Evolutionary conservation across 1,284 basidiomycete species (phyloP).

Genomic region (Ceratobasidium sp.): DNA sequence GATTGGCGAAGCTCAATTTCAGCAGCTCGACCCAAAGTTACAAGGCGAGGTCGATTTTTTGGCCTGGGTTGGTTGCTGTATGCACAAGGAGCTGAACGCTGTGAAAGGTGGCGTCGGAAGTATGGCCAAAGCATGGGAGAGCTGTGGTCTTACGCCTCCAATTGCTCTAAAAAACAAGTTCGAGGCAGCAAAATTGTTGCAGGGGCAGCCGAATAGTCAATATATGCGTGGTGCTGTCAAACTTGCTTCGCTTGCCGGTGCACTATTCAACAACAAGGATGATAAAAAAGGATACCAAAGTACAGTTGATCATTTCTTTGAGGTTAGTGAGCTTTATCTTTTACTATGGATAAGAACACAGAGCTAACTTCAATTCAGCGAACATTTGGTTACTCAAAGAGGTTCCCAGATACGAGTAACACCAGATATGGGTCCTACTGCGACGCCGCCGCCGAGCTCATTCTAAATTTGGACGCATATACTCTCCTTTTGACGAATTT

Average conservation of each 20-base stretch:
- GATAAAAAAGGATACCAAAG: conserved; percentile 57
- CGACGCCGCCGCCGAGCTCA: too few relatives aligned
- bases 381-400: too few relatives aligned
- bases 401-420: too few relatives aligned
- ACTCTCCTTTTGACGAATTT: too few relatives aligned
- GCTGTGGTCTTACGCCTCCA: conserved; percentile 48
- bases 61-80: conserved; percentile 58
- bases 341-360: too few relatives aligned
- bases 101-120: conserved; percentile 56
- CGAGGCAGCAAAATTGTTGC: too few relatives aligned
- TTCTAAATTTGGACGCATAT: too few relatives aligned
- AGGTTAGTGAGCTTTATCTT: conserved; percentile 8
- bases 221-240: conserved; percentile 53
- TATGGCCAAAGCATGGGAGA: conserved; percentile 53
- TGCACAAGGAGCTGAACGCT: conserved; percentile 62
- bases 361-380: too few relatives aligned
- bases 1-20: conserved; percentile 12
- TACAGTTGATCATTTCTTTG: conserved; percentile 50
- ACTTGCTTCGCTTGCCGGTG: conserved; percentile 53
- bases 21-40: background rate
- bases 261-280: conserved; percentile 56
- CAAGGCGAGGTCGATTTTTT: conserved; percentile 4
- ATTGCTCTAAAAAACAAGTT: conserved; percentile 33
- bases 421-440: too few relatives aligned
- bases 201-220: background rate